Percentiles rank a stretch among this genome's conserved stretches.
Conservation (phyloP, 305 asterid genomes). For the Nicotiana rustica region DNA sequence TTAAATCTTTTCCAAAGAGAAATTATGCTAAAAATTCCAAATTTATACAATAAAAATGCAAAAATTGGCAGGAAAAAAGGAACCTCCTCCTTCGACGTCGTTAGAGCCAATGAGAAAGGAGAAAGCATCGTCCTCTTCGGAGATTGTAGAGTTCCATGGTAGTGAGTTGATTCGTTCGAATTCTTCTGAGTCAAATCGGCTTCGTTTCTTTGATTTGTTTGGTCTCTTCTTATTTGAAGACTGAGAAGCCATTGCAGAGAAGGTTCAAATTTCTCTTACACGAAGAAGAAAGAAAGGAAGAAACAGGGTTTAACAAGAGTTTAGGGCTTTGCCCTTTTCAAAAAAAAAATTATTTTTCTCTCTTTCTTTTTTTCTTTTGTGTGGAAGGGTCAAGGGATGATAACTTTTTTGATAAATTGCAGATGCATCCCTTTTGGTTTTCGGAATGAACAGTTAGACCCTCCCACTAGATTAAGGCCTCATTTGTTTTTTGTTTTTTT, state of each 20-base stretch:
- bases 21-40: background rate
- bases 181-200: slow-evolving; percentile 51
- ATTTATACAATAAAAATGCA: background rate
- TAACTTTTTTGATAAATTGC: too few relatives aligned
- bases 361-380: background rate
- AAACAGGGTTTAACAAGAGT: slow-evolving; percentile 39
- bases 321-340: background rate
- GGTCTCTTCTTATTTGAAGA: slow-evolving; percentile 46
- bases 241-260: slow-evolving; percentile 55
- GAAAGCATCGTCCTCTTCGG: slow-evolving; percentile 55
- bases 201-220: slow-evolving; percentile 61
- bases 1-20: too few relatives aligned
- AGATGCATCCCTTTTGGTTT: too few relatives aligned
- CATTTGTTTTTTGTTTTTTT: too few relatives aligned
- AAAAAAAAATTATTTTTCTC: background rate
- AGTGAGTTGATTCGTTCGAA: slow-evolving; percentile 66
- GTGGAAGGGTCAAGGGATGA: background rate
- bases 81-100: slow-evolving; percentile 98
- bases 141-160: slow-evolving; percentile 74
- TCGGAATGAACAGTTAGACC: too few relatives aligned
- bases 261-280: background rate
- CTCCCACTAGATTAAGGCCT: too few relatives aligned
- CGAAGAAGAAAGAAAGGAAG: background rate
- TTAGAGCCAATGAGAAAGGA: slow-evolving; percentile 72
- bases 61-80: background rate